Percentiles rank a stretch among this genome's conserved stretches.
These are phyloP conservation scores for Zea luxurians DNA, from an alignment of 176 grass and related monocot genomes.

Conservation along the genomic window DNA sequence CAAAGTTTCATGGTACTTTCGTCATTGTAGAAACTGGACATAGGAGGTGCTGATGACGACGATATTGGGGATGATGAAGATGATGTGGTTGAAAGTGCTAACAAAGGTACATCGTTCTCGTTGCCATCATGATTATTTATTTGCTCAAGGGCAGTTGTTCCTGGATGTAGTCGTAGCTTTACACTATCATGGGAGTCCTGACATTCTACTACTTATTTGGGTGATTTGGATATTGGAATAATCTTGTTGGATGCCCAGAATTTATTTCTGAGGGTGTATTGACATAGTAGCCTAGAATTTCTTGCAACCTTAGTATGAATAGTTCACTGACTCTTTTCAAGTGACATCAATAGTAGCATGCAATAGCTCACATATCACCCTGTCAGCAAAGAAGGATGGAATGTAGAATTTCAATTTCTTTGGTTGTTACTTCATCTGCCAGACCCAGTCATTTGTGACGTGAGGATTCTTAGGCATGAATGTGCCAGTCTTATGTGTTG, in stretches of 20 bases:
- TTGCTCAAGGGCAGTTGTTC: background rate
- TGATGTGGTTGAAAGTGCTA: conserved; percentile 44
- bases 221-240: background rate
- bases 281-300: background rate
- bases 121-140: background rate
- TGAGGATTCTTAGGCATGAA: background rate
- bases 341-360: background rate
- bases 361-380: background rate
- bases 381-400: background rate
- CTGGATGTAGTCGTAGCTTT: conserved; percentile 5
- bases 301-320: background rate
- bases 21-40: conserved; percentile 68
- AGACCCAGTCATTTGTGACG: background rate
- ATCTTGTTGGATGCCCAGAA: background rate
- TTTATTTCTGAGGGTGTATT: background rate
- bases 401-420: background rate
- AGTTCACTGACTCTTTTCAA: background rate
- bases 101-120: conserved; percentile 32
- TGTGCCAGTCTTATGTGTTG: background rate
- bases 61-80: conserved; percentile 60
- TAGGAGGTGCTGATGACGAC: conserved; percentile 71
- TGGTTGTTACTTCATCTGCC: background rate
- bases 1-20: conserved; percentile 30
- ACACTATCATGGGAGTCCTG: background rate
- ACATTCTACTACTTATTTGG: background rate